Evolutionary conservation across 73 alveolate species (phyloP).

Genomic region (Blepharisma japonicum): DNA sequence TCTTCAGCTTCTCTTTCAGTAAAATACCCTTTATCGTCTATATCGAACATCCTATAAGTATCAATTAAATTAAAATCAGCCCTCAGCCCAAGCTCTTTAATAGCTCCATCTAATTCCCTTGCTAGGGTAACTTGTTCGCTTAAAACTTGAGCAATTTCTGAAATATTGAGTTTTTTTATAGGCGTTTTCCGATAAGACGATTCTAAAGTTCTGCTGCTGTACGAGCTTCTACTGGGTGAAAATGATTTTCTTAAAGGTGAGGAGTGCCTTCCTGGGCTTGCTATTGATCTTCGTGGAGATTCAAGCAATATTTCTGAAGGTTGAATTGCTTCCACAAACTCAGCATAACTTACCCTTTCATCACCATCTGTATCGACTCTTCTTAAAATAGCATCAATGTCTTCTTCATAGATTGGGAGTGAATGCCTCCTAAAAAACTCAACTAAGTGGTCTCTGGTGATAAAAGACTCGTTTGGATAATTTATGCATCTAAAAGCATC

Average conservation of each 20-base stretch:
- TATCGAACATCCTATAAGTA: conserved; percentile 45
- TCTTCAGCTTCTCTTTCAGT: conserved; percentile 35
- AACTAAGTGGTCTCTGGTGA: conserved; percentile 33
- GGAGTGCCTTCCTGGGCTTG: neutral
- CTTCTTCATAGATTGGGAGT: conserved; percentile 21
- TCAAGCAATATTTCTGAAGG: neutral
- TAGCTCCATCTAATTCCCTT: conserved; percentile 50
- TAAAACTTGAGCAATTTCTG: conserved; percentile 35
- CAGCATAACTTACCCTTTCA: conserved; percentile 23
- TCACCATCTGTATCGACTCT: conserved; percentile 47
- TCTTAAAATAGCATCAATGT: conserved; percentile 42
- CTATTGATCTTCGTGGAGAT: neutral
- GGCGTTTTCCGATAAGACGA: neutral
- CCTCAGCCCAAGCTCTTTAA: conserved; percentile 36
- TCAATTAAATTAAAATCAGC: conserved; percentile 43
- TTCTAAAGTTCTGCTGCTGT: neutral
- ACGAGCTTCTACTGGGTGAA: neutral
- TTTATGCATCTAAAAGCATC: conserved; percentile 42
- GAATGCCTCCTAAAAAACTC: conserved; percentile 35
- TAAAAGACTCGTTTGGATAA: conserved; percentile 13
- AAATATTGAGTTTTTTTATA: no score
- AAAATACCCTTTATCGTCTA: conserved; percentile 37
- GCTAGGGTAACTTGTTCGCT: conserved; percentile 31
- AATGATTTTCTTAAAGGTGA: neutral
- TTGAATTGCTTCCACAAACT: conserved; percentile 10